phyloP scores from a whole-genome alignment of 139 green algal species.

The Ostreobium quekettii region DNA sequence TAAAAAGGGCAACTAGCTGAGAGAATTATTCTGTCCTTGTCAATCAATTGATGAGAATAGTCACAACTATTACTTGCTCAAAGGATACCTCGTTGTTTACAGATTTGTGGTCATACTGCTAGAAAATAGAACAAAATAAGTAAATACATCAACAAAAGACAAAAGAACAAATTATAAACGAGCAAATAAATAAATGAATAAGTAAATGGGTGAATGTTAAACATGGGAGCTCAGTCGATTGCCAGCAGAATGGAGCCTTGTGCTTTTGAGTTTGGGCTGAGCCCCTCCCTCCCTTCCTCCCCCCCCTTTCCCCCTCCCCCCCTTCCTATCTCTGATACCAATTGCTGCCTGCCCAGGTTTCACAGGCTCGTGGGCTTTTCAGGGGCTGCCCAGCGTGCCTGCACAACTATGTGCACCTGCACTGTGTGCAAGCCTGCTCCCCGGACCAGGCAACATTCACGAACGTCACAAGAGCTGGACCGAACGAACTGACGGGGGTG shows the following conservation, averaged over 20 bases:
- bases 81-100: too few species aligned
- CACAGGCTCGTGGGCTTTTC: background rate
- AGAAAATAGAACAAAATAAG: too few species aligned
- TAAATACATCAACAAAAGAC: too few species aligned
- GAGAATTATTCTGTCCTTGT: too few species aligned
- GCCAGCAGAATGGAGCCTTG: background rate
- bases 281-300: background rate
- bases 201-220: background rate
- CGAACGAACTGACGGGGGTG: too few species aligned
- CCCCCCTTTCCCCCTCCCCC: background rate
- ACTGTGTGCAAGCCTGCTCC: constrained; percentile 57
- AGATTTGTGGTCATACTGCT: too few species aligned
- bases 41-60: too few species aligned
- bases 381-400: constrained; percentile 3
- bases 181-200: background rate
- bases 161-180: too few species aligned
- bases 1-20: too few species aligned
- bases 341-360: too few species aligned
- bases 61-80: too few species aligned
- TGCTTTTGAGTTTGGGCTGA: background rate
- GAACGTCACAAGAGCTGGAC: constrained; percentile 76
- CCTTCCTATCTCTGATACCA: background rate
- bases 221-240: background rate
- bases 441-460: constrained; percentile 73
- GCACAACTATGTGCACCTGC: constrained; percentile 74